Percentiles rank a stretch among this genome's conserved stretches.
Evolutionary conservation across 176 grass and related monocot species (phyloP).

Genomic region (Aegilops sharonensis): DNA sequence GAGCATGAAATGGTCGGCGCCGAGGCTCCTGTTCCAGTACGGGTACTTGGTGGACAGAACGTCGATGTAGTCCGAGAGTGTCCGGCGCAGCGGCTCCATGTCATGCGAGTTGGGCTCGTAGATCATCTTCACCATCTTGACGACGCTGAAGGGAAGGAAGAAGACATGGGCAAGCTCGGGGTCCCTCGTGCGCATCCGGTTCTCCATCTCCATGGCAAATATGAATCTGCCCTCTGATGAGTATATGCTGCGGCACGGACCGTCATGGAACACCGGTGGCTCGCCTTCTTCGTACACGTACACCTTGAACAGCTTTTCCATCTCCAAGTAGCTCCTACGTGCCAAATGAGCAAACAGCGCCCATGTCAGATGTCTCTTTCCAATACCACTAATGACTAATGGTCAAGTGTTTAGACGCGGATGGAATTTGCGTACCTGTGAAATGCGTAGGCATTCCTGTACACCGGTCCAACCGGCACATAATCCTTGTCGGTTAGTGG

Average conservation of each 20-base stretch:
- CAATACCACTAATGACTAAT: too few species aligned
- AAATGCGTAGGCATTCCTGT: too few species aligned
- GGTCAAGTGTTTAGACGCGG: too few species aligned
- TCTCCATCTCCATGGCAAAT: constrained; percentile 62
- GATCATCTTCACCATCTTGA: constrained; percentile 83
- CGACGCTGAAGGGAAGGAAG: constrained; percentile 89
- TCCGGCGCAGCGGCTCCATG: constrained; percentile 56
- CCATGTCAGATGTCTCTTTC: too few species aligned
- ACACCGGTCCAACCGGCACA: too few species aligned
- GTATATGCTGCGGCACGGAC: constrained; percentile 86
- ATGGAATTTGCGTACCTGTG: too few species aligned
- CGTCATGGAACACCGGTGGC: constrained; percentile 93
- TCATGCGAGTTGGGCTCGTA: constrained; percentile 48
- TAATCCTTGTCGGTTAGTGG: too few species aligned
- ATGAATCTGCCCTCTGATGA: constrained; percentile 94
- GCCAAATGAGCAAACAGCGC: not conserved
- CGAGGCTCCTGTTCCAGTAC: constrained; percentile 79
- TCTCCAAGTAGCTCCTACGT: constrained; percentile 83
- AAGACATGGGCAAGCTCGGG: constrained; percentile 60
- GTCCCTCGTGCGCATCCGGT: constrained; percentile 45
- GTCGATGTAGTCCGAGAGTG: constrained; percentile 61
- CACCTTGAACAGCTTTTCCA: constrained; percentile 84
- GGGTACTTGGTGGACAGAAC: constrained; percentile 59
- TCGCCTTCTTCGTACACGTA: constrained; percentile 91
- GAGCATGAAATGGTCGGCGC: constrained; percentile 89